These are phyloP conservation scores for Gentiana dahurica DNA, from an alignment of 257 asterid species.

Conservation along the genomic window DNA sequence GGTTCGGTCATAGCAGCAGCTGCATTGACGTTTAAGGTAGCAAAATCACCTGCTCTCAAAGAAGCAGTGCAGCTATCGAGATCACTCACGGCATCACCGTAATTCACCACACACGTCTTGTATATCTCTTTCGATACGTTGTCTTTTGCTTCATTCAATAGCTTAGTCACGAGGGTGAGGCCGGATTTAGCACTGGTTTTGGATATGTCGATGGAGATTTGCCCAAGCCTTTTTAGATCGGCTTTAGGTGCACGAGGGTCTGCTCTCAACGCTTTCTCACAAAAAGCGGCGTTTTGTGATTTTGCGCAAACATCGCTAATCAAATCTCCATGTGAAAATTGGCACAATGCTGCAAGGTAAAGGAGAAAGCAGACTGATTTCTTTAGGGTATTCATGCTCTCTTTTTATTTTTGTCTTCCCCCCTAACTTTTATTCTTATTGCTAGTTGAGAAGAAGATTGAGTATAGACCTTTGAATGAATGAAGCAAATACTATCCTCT, in stretches of 20 bases:
- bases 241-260: conserved; percentile 17
- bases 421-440: too few species aligned
- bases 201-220: conserved; percentile 5
- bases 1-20: not conserved
- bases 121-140: not conserved
- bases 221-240: conserved; percentile 5
- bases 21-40: not conserved
- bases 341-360: too few species aligned
- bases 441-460: too few species aligned
- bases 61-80: not conserved
- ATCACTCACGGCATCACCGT: not conserved
- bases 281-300: not conserved
- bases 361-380: too few species aligned
- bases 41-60: not conserved
- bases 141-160: not conserved
- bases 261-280: conserved; percentile 10
- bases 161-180: not conserved
- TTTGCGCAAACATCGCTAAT: too few species aligned
- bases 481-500: too few species aligned
- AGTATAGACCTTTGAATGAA: too few species aligned
- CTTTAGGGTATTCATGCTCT: too few species aligned
- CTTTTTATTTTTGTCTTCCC: too few species aligned
- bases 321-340: too few species aligned
- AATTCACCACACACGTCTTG: conserved; percentile 20
- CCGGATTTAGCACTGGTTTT: not conserved